phyloP scores from a whole-genome alignment of 768 basidiomycete species.

The Psilocybe cyanescens region DNA sequence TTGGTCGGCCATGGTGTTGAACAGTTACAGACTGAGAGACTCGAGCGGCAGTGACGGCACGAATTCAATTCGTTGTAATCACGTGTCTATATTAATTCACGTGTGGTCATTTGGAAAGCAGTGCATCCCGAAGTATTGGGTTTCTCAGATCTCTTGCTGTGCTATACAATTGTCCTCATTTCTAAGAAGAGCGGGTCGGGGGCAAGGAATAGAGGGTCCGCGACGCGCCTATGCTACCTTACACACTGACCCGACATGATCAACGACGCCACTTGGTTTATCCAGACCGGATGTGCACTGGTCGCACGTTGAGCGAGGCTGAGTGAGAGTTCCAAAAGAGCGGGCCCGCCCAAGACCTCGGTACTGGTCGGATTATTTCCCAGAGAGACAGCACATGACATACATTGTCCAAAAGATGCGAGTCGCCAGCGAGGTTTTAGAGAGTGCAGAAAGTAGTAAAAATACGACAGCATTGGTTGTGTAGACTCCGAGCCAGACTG shows the following conservation, averaged over 20 bases:
- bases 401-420: not conserved
- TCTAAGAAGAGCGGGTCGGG: not conserved
- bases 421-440: not conserved
- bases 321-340: constrained; percentile 25
- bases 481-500: too few species aligned
- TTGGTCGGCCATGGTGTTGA: constrained; percentile 56
- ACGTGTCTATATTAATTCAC: constrained; percentile 1
- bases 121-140: constrained; percentile 14
- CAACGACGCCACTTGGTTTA: too few species aligned
- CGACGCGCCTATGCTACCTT: not conserved
- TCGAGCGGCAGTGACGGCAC: not conserved
- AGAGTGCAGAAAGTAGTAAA: too few species aligned
- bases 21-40: not conserved
- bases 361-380: constrained; percentile 19
- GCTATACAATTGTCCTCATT: not conserved
- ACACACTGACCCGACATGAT: too few species aligned
- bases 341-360: constrained; percentile 28
- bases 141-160: constrained; percentile 1
- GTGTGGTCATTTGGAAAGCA: constrained; percentile 2
- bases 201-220: not conserved
- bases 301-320: not conserved
- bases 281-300: not conserved
- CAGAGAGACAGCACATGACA: constrained; percentile 14
- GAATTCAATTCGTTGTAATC: not conserved
- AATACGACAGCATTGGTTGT: too few species aligned